Percentiles rank a stretch among this genome's conserved stretches.
Conservation (phyloP, 106 monocot species). For the Alisma plantagoaquatica region DNA sequence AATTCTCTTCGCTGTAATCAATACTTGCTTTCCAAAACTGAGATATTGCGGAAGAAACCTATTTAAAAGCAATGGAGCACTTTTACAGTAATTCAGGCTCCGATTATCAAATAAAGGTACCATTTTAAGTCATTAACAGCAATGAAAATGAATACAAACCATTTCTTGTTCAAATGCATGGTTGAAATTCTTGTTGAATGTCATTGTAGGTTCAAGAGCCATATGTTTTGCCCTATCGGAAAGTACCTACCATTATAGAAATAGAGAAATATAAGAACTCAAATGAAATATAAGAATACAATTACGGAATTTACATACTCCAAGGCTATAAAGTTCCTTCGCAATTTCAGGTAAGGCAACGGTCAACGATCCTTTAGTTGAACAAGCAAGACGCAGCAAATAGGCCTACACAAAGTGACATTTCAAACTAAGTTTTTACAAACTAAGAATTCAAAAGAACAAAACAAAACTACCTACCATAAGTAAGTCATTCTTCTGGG, state of each 20-base stretch:
- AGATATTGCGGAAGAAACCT: constrained; percentile 54
- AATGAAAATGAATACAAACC: constrained; percentile 38
- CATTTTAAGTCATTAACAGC: no score
- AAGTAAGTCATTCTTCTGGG: constrained; percentile 71
- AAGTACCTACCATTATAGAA: constrained; percentile 46
- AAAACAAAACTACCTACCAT: constrained; percentile 33
- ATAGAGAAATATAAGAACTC: background rate
- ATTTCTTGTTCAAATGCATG: constrained; percentile 47
- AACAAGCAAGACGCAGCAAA: constrained; percentile 70
- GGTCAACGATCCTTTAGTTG: constrained; percentile 50
- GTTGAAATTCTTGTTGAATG: constrained; percentile 50
- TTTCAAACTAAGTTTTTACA: background rate
- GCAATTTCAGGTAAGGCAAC: constrained; percentile 55
- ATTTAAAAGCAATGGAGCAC: no score
- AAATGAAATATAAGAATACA: background rate
- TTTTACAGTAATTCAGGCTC: no score
- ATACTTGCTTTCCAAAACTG: constrained; percentile 54
- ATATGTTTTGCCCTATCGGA: constrained; percentile 70
- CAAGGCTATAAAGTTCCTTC: constrained; percentile 59
- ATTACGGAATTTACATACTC: constrained; percentile 32
- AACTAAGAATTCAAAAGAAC: constrained; percentile 1
- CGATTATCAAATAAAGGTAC: no score
- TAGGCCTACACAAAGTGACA: constrained; percentile 42
- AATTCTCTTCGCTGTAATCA: constrained; percentile 22
- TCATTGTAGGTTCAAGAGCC: constrained; percentile 34